phyloP scores from a whole-genome alignment of 106 monocot species.

The Dendrobium officinale region DNA sequence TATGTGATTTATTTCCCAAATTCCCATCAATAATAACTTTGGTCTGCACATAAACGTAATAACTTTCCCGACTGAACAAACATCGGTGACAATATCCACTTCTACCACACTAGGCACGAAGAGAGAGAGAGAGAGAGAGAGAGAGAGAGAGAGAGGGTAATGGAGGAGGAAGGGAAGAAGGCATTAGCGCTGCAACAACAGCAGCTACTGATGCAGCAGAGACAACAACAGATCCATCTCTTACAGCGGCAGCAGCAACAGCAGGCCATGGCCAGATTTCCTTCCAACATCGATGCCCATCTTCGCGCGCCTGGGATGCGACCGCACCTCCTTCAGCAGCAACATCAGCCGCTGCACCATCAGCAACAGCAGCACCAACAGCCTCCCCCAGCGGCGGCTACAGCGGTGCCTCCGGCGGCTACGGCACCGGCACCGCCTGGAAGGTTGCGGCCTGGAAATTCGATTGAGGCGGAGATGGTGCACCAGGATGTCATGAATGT shows the following conservation, averaged over 20 bases:
- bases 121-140: no score
- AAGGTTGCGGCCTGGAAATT: conserved; percentile 19
- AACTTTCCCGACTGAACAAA: no score
- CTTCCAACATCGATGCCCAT: conserved; percentile 95
- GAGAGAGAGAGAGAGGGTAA: background rate
- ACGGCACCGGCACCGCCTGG: conserved; percentile 5
- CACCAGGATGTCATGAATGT: conserved; percentile 87
- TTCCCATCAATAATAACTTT: no score
- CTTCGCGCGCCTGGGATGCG: conserved; percentile 74
- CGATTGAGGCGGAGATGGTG: conserved; percentile 84
- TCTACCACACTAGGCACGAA: no score
- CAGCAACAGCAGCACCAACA: conserved; percentile 1
- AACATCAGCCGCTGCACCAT: conserved; percentile 13
- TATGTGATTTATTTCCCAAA: no score
- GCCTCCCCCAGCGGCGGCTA: background rate
- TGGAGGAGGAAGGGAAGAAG: conserved; percentile 12
- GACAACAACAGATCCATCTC: conserved; percentile 10
- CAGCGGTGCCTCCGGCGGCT: background rate
- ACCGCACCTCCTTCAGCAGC: conserved; percentile 25
- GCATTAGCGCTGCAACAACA: conserved; percentile 5
- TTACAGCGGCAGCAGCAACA: conserved; percentile 12
- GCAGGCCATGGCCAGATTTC: conserved; percentile 77
- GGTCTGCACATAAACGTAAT: no score
- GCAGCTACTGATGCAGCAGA: conserved; percentile 17
- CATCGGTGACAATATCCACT: no score